Evolutionary conservation across 139 green algal species (phyloP).

Genomic region (Spirogloea muscicola): DNA sequence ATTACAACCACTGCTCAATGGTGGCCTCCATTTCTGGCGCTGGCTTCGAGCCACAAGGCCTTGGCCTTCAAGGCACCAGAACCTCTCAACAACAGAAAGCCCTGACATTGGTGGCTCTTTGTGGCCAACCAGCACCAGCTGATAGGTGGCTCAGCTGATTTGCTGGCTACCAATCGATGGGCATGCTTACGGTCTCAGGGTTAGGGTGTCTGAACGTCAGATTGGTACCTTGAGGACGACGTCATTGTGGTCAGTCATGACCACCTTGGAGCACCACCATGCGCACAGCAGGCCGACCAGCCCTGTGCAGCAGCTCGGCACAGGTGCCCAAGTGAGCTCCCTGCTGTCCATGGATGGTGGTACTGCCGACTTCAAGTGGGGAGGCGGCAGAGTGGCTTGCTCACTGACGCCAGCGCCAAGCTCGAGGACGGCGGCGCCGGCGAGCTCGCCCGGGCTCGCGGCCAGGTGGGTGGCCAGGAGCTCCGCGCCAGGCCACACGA

Average conservation of each 20-base stretch:
- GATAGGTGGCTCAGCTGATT: neutral
- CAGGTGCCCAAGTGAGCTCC: too few relatives aligned
- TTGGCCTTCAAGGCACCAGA: neutral
- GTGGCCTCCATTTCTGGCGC: too few relatives aligned
- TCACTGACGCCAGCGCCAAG: constrained; percentile 21
- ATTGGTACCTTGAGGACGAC: constrained; percentile 15
- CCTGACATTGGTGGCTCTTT: neutral
- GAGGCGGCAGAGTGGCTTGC: too few relatives aligned
- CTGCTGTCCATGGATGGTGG: too few relatives aligned
- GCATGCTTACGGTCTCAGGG: neutral
- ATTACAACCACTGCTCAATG: too few relatives aligned
- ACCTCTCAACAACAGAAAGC: neutral
- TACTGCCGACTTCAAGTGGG: too few relatives aligned
- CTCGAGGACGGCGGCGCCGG: constrained; percentile 1
- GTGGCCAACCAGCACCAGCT: neutral
- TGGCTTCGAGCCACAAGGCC: neutral
- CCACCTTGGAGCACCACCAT: neutral
- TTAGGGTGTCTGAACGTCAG: neutral
- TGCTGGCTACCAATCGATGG: neutral
- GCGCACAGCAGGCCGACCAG: constrained; percentile 12
- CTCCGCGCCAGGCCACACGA: constrained; percentile 23
- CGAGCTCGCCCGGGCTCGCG: neutral
- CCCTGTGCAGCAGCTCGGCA: too few relatives aligned
- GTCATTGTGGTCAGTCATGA: constrained; percentile 35
- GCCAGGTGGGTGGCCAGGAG: constrained; percentile 12